Base-by-base conservation (phyloP, 805 yeast species). In the Pichia membranifaciens region DNA sequence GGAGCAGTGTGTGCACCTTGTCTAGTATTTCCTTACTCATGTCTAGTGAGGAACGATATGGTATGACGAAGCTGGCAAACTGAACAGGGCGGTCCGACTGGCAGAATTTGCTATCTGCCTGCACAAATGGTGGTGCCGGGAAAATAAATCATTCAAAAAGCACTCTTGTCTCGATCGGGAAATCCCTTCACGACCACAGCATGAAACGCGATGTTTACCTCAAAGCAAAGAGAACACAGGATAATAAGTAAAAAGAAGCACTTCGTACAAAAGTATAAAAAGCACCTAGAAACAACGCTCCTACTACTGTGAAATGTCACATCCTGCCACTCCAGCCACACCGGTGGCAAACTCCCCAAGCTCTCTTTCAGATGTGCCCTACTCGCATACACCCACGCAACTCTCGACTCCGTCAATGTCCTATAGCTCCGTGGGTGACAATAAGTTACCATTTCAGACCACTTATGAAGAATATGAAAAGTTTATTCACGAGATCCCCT, bases 11-110 rank as follows among this genome's bases (percentile, higher is more conserved):
- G 41, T 71, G 65, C 0, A 79, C 81, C 31, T 57, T 61, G 2
- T 58, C 65, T 6, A 84, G 50, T 1, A 82, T 67, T 23, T 66
- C 70, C 17, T 73, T 74, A 9, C 88, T 81, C 89, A 83, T 44
- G n/a, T n/a, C n/a, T n/a, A n/a, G n/a, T n/a, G n/a, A n/a, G n/a
- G n/a, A n/a, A n/a, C n/a, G n/a, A n/a, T n/a, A n/a, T n/a, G n/a
- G n/a, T n/a, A n/a, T n/a, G n/a, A n/a, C n/a, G n/a, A n/a, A n/a
- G n/a, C n/a, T n/a, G n/a, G n/a, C n/a, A n/a, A n/a, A n/a, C n/a
- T n/a, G n/a, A n/a, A n/a, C n/a, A n/a, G n/a, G n/a, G n/a, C n/a
- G n/a, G n/a, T n/a, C n/a, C n/a, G n/a, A n/a, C n/a, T n/a, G n/a
- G n/a, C n/a, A n/a, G n/a, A n/a, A n/a, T n/a, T n/a, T n/a, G n/a